These are phyloP conservation scores for Udeniomyces megalosporus DNA, from an alignment of 768 basidiomycete genomes.

Conservation along the genomic window DNA sequence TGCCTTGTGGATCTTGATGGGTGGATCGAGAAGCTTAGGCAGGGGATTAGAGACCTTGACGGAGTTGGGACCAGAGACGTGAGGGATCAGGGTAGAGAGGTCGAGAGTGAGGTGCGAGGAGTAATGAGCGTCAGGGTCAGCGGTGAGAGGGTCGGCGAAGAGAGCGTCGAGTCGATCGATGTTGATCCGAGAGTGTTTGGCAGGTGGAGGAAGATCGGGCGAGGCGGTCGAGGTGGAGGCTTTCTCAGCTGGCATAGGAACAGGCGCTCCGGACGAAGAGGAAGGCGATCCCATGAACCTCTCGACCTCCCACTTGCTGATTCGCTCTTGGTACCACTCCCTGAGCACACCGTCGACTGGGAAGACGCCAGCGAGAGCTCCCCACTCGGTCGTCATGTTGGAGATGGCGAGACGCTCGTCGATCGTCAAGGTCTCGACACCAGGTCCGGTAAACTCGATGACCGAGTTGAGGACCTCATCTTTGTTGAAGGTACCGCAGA, in stretches of 20 bases:
- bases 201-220: not conserved
- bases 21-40: conserved; percentile 49
- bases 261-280: conserved; percentile 25
- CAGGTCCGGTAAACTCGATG: conserved; percentile 87
- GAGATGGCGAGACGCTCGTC: conserved; percentile 91
- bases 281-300: not conserved
- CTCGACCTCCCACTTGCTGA: conserved; percentile 40
- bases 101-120: conserved; percentile 78
- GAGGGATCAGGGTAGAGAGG: conserved; percentile 81
- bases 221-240: conserved; percentile 1
- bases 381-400: conserved; percentile 99
- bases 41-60: conserved; percentile 93
- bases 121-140: conserved; percentile 67
- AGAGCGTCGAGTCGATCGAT: conserved; percentile 50
- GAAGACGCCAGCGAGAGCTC: conserved; percentile 87
- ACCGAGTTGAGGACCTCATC: conserved; percentile 95
- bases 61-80: conserved; percentile 93
- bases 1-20: conserved; percentile 81
- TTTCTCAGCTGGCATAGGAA: conserved; percentile 21
- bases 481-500: conserved; percentile 87
- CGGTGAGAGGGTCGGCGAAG: conserved; percentile 36
- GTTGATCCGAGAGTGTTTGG: conserved; percentile 60
- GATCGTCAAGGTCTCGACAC: conserved; percentile 55
- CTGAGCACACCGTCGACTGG: conserved; percentile 70
- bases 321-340: conserved; percentile 64